Evolutionary conservation across 176 grass and related monocot genomes (phyloP).

Genomic region (Alopecurus myosuroides): DNA sequence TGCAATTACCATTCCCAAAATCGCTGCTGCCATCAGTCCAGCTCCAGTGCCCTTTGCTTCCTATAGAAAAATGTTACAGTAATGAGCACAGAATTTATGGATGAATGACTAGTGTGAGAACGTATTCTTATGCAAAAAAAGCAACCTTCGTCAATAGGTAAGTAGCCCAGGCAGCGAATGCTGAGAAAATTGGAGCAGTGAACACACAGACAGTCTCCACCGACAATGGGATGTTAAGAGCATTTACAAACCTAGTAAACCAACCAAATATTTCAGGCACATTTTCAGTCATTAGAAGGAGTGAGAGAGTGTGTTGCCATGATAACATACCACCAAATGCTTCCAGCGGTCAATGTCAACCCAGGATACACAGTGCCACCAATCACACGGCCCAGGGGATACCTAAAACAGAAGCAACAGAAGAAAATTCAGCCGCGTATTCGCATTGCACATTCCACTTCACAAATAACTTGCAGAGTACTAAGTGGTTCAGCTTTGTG

Average conservation of each 20-base stretch:
- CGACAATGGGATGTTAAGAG: slow-evolving; percentile 87
- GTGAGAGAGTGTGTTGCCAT: neutral
- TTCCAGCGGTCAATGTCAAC: slow-evolving; percentile 93
- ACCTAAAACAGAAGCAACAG: slow-evolving; percentile 48
- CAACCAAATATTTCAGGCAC: slow-evolving; percentile 31
- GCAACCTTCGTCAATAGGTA: slow-evolving; percentile 93
- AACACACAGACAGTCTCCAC: slow-evolving; percentile 99
- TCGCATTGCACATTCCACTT: neutral
- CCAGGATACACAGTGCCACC: slow-evolving; percentile 96
- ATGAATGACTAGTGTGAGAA: slow-evolving; percentile 6
- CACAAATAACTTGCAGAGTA: neutral
- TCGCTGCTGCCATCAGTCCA: slow-evolving; percentile 86
- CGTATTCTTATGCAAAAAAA: slow-evolving; percentile 6
- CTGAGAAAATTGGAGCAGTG: slow-evolving; percentile 97
- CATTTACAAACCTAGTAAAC: slow-evolving; percentile 64
- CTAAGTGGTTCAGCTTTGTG: neutral
- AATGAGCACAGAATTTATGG: neutral
- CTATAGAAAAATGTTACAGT: slow-evolving; percentile 32
- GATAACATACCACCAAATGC: slow-evolving; percentile 81
- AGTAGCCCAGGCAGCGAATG: slow-evolving; percentile 92
- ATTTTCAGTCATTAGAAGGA: slow-evolving; percentile 1
- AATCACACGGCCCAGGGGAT: slow-evolving; percentile 98
- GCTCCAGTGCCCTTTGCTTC: slow-evolving; percentile 98
- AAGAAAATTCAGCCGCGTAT: neutral
- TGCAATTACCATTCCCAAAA: slow-evolving; percentile 78